Percentiles rank a stretch among this genome's conserved stretches.
phyloP scores from a whole-genome alignment of 352 stramenopile species.

The Globisporangium spinosum region DNA sequence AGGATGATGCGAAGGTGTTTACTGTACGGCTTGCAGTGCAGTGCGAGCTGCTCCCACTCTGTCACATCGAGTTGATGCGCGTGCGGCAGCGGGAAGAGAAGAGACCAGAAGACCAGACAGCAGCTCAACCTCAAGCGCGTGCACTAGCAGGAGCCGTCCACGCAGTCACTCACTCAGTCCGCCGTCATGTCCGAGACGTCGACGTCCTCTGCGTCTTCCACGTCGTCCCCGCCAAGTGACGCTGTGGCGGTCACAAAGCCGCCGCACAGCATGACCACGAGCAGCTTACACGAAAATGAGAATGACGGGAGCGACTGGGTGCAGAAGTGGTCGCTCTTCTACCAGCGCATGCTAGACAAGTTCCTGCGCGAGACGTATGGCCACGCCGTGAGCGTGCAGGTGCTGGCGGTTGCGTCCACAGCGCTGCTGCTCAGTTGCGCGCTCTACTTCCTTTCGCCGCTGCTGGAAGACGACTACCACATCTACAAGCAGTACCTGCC shows the following conservation, averaged over 20 bases:
- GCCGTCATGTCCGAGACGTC: slow-evolving; percentile 5
- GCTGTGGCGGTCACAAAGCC: not conserved
- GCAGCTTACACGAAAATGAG: not conserved
- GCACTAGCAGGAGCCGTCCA: not conserved
- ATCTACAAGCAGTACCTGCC: slow-evolving; percentile 50
- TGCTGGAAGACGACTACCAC: slow-evolving; percentile 50
- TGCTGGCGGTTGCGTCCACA: slow-evolving; percentile 43
- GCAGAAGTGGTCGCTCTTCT: slow-evolving; percentile 15
- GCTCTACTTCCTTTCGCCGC: slow-evolving; percentile 51
- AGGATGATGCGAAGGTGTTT: not conserved
- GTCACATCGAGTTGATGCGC: slow-evolving; percentile 9
- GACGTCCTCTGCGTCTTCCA: not conserved
- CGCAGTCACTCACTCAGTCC: not conserved
- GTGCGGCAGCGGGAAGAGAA: not conserved
- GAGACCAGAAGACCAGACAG: not conserved
- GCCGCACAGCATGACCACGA: not conserved
- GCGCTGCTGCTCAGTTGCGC: slow-evolving; percentile 44
- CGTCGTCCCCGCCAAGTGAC: not conserved
- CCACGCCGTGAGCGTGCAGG: slow-evolving; percentile 49
- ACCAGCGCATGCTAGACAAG: slow-evolving; percentile 31
- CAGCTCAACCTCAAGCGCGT: not conserved
- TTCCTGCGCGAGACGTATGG: slow-evolving; percentile 57
- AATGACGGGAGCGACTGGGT: slow-evolving; percentile 16
- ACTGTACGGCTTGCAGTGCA: not conserved
- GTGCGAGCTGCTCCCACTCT: not conserved